These are phyloP conservation scores for Gomphus bonarii DNA, from an alignment of 1,284 basidiomycete species.

Conservation along the genomic window DNA sequence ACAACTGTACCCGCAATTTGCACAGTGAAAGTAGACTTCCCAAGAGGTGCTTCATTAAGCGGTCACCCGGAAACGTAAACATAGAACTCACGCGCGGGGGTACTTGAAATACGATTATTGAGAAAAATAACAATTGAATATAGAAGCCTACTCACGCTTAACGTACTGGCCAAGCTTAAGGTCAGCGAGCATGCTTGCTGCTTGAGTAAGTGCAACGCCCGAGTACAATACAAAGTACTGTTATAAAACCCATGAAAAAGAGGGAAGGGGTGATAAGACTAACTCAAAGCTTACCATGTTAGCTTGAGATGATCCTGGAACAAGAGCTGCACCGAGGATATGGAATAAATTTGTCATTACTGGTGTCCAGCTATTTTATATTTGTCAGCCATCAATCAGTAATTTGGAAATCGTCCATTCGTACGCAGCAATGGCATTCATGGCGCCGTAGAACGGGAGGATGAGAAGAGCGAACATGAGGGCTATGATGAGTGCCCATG, in stretches of 20 bases:
- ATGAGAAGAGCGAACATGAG: constrained; percentile 37
- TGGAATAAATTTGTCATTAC: constrained; percentile 2
- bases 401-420: constrained; percentile 14
- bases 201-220: constrained; percentile 14
- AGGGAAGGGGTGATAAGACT: background rate
- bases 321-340: constrained; percentile 23
- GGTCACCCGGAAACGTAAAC: background rate
- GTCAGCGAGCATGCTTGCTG: constrained; percentile 29
- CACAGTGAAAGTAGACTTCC: constrained; percentile 43
- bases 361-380: constrained; percentile 12
- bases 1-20: constrained; percentile 46
- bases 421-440: constrained; percentile 41
- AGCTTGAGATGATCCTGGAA: constrained; percentile 25
- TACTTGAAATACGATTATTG: background rate
- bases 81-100: constrained; percentile 6
- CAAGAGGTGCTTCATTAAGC: background rate
- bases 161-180: constrained; percentile 46
- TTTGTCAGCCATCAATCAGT: constrained; percentile 19
- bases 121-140: background rate
- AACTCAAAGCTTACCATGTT: constrained; percentile 19
- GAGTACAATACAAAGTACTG: constrained; percentile 11
- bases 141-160: constrained; percentile 42
- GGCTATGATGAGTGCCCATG: constrained; percentile 31
- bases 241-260: background rate
- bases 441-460: constrained; percentile 43